Conservation (phyloP, 2,329 filamentous ascomycete species). For the Aspergillus pseudoterreus region DNA sequence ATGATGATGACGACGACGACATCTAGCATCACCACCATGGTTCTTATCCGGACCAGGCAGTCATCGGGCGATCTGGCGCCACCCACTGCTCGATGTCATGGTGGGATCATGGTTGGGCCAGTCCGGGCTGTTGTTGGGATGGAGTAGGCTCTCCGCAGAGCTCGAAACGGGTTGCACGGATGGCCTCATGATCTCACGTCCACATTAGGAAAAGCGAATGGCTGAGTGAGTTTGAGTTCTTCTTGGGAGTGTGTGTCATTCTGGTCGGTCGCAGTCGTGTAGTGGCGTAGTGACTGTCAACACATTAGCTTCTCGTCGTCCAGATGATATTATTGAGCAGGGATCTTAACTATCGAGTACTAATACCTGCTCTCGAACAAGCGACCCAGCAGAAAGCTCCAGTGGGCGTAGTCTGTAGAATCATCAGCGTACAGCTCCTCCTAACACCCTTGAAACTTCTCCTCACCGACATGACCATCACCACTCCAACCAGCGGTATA, state of each 20-base stretch:
- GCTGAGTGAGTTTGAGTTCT: neutral
- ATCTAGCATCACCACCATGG: slow-evolving; percentile 15
- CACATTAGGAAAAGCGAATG: neutral
- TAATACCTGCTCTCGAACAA: no score
- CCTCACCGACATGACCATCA: no score
- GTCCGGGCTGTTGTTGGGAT: neutral
- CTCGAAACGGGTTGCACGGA: neutral
- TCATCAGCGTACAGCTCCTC: no score
- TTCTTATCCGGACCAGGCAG: slow-evolving; percentile 9
- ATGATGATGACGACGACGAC: slow-evolving; percentile 27
- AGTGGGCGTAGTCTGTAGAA: no score
- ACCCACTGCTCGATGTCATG: slow-evolving; percentile 8
- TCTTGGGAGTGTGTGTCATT: neutral
- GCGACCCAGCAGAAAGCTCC: no score
- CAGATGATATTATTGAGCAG: no score
- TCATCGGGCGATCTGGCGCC: slow-evolving; percentile 6
- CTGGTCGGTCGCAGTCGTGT: neutral
- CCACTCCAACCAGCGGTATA: neutral
- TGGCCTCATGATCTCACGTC: neutral
- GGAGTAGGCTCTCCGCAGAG: slow-evolving; percentile 2
- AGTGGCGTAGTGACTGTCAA: no score
- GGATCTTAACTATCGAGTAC: no score
- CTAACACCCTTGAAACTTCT: no score
- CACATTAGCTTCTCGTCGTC: no score
- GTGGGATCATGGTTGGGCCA: neutral